phyloP scores from a whole-genome alignment of 768 basidiomycete genomes.

The Coprinopsis marcescibilis region DNA sequence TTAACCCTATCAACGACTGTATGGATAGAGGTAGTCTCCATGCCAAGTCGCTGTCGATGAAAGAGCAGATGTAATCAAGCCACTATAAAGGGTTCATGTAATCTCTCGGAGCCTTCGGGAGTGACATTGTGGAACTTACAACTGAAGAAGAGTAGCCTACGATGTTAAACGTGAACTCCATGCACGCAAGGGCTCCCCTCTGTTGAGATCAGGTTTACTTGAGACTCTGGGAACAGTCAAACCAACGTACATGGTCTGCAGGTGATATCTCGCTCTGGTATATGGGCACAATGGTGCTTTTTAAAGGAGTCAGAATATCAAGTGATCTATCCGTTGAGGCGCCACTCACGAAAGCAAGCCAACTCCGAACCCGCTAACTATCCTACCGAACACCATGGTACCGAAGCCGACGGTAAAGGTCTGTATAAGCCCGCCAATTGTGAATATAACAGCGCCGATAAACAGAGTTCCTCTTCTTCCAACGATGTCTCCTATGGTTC shows the following conservation, averaged over 20 bases:
- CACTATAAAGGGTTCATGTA: conserved; percentile 43
- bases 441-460: conserved; percentile 77
- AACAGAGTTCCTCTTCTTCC: conserved; percentile 84
- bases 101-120: not conserved
- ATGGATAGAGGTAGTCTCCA: conserved; percentile 89
- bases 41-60: conserved; percentile 75
- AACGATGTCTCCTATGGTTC: conserved; percentile 79
- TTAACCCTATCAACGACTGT: conserved; percentile 80
- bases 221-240: not conserved
- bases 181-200: conserved; percentile 88
- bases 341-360: conserved; percentile 75
- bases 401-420: conserved; percentile 74
- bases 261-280: conserved; percentile 96
- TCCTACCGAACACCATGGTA: conserved; percentile 77
- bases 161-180: conserved; percentile 94
- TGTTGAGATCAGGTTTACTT: conserved; percentile 22
- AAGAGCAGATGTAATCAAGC: conserved; percentile 93
- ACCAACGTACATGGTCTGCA: conserved; percentile 67
- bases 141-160: conserved; percentile 87
- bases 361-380: conserved; percentile 85
- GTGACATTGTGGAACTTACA: conserved; percentile 38
- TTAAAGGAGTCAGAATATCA: no score
- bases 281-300: conserved; percentile 93
- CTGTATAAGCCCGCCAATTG: conserved; percentile 82
- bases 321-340: conserved; percentile 2